phyloP scores from a whole-genome alignment of 257 asterid species.

The Asclepias syriaca region DNA sequence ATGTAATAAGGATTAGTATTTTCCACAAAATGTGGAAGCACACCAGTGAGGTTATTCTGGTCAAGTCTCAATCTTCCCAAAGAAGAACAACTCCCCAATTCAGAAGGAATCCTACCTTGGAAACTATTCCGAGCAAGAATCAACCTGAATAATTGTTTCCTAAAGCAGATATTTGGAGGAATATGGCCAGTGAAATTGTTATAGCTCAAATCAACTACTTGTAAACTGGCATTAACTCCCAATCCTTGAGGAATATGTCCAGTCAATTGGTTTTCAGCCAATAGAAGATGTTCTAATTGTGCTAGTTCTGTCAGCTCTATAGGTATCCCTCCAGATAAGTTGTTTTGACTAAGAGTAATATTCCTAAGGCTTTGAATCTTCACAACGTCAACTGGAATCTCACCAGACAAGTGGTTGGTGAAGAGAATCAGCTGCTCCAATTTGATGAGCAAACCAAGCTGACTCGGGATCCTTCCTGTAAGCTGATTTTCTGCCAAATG shows the following conservation, averaged over 20 bases:
- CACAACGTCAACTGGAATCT: constrained; percentile 59
- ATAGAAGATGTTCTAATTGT: constrained; percentile 45
- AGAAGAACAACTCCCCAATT: constrained; percentile 55
- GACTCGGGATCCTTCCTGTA: constrained; percentile 57
- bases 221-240: constrained; percentile 65
- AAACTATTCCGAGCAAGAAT: constrained; percentile 54
- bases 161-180: constrained; percentile 64
- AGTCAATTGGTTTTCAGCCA: constrained; percentile 54
- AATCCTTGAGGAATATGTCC: constrained; percentile 75
- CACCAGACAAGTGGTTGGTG: constrained; percentile 61
- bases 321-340: constrained; percentile 72
- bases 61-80: constrained; percentile 59
- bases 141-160: constrained; percentile 54
- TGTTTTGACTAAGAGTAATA: constrained; percentile 50
- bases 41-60: constrained; percentile 60
- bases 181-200: constrained; percentile 71
- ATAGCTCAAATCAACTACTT: constrained; percentile 46
- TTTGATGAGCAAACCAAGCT: constrained; percentile 48
- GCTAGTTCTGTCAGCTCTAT: constrained; percentile 49
- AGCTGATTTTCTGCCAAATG: constrained; percentile 44
- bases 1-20: constrained; percentile 39
- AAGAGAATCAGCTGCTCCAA: constrained; percentile 43
- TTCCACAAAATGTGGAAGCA: constrained; percentile 52
- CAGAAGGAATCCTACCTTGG: constrained; percentile 54
- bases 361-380: constrained; percentile 52